A percentile compares a stretch with the other conserved stretches of the same genome.
Conservation (phyloP, 2,329 filamentous ascomycete genomes). For the Exserohilum turcica region DNA sequence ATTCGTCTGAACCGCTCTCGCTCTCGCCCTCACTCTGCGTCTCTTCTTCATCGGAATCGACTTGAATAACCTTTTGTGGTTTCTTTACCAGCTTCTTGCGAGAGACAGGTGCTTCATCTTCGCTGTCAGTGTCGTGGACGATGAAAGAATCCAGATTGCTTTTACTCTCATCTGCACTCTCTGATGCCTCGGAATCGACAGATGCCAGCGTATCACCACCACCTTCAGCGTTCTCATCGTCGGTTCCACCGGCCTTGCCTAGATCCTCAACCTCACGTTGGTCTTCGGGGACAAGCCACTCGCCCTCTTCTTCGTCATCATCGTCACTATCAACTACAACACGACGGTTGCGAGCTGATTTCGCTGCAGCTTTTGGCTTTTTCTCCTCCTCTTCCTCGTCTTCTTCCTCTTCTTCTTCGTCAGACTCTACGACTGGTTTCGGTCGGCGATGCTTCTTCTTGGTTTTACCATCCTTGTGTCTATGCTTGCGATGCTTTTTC, state of each 20-base stretch:
- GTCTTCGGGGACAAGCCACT: conserved; percentile 77
- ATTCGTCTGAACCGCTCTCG: conserved; percentile 43
- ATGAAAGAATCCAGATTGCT: conserved; percentile 46
- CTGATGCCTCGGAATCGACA: conserved; percentile 71
- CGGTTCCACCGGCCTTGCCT: conserved; percentile 80
- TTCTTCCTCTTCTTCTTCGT: conserved; percentile 35
- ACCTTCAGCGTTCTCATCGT: conserved; percentile 86
- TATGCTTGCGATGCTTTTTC: conserved; percentile 53
- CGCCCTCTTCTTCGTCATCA: conserved; percentile 67
- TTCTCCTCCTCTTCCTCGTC: conserved; percentile 20
- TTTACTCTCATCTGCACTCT: conserved; percentile 57
- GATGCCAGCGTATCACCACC: conserved; percentile 79
- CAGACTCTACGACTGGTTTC: conserved; percentile 34
- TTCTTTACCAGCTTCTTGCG: conserved; percentile 37
- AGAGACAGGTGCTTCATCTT: conserved; percentile 45
- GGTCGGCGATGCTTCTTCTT: conserved; percentile 43
- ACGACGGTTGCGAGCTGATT: conserved; percentile 39
- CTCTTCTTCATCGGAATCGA: conserved; percentile 53
- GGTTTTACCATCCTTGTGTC: conserved; percentile 32
- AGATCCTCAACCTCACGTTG: conserved; percentile 66
- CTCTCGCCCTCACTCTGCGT: conserved; percentile 48
- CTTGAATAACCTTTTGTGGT: conserved; percentile 59
- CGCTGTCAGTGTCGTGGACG: conserved; percentile 45
- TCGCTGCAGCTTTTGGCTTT: conserved; percentile 19
- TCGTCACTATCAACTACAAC: conserved; percentile 70